Percentiles rank a stretch among this genome's conserved stretches.
Conservation (phyloP, 345 rosid species). For the Ricinus communis region DNA sequence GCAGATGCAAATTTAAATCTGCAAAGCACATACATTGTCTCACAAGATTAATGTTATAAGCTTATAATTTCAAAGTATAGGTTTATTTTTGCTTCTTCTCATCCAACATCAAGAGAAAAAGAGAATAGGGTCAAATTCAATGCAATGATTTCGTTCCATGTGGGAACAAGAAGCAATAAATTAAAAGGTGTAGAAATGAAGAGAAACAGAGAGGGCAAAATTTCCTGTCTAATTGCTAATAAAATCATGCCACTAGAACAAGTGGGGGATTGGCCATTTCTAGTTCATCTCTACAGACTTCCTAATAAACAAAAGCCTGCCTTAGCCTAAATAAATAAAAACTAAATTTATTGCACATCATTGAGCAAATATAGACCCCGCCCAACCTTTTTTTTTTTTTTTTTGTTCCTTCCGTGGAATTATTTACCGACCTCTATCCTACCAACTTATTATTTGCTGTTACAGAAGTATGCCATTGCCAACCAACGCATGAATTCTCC, state of each 20-base stretch:
- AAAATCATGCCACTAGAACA: slow-evolving; percentile 19
- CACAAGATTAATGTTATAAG: no score
- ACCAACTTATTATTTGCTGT: slow-evolving; percentile 14
- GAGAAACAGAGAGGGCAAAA: background rate
- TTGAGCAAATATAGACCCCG: slow-evolving; percentile 24
- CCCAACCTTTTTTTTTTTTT: no score
- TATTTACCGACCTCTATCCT: slow-evolving; percentile 24
- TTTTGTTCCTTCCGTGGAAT: background rate
- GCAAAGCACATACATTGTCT: no score
- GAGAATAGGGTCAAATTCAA: background rate
- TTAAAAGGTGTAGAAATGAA: background rate
- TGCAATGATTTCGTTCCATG: background rate
- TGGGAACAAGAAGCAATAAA: background rate
- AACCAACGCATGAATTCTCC: slow-evolving; percentile 12
- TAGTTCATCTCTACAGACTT: slow-evolving; percentile 31
- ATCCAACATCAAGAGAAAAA: background rate
- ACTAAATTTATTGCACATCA: slow-evolving; percentile 35
- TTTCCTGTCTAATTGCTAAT: slow-evolving; percentile 11
- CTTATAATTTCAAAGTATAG: no score
- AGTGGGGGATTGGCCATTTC: slow-evolving; percentile 21
- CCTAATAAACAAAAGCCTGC: slow-evolving; percentile 9
- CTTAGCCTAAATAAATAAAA: slow-evolving; percentile 18
- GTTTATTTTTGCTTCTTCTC: no score
- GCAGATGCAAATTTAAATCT: no score
- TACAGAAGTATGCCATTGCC: slow-evolving; percentile 21